phyloP scores from a whole-genome alignment of 2,329 filamentous ascomycete genomes.

The Ceratocystis cubensis region DNA sequence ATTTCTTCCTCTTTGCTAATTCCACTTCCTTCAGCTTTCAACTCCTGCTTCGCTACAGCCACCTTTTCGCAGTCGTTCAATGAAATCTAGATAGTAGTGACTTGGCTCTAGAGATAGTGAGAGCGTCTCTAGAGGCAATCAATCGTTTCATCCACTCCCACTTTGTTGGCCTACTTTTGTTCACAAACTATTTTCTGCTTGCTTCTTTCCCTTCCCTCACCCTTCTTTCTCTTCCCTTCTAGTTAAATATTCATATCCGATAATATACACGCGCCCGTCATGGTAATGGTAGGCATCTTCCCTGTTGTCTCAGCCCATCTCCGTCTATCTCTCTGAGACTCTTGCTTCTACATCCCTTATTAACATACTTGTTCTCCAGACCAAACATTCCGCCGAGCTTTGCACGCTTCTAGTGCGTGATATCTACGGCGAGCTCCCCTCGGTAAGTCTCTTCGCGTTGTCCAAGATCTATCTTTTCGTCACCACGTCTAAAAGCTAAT shows the following conservation, averaged over 20 bases:
- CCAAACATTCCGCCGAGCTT: conserved; percentile 70
- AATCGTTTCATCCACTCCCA: conserved; percentile 25
- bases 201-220: not conserved
- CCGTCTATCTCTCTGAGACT: not conserved
- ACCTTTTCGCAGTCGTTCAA: conserved; percentile 31
- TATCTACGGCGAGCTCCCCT: conserved; percentile 79
- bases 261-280: conserved; percentile 27
- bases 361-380: conserved; percentile 31
- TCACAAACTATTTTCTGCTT: not conserved
- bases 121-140: conserved; percentile 62
- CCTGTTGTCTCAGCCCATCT: not conserved
- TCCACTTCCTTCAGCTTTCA: not conserved
- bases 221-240: not conserved
- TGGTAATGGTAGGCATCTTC: conserved; percentile 29
- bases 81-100: conserved; percentile 54
- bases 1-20: not conserved
- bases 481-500: not conserved
- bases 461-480: not conserved
- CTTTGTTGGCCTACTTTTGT: not conserved
- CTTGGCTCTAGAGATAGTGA: conserved; percentile 66
- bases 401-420: conserved; percentile 82
- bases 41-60: not conserved
- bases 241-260: conserved; percentile 36
- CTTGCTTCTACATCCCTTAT: not conserved
- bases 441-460: conserved; percentile 46